Evolutionary conservation across 139 green algal species (phyloP).

Genomic region (Nannochloris sp.): DNA sequence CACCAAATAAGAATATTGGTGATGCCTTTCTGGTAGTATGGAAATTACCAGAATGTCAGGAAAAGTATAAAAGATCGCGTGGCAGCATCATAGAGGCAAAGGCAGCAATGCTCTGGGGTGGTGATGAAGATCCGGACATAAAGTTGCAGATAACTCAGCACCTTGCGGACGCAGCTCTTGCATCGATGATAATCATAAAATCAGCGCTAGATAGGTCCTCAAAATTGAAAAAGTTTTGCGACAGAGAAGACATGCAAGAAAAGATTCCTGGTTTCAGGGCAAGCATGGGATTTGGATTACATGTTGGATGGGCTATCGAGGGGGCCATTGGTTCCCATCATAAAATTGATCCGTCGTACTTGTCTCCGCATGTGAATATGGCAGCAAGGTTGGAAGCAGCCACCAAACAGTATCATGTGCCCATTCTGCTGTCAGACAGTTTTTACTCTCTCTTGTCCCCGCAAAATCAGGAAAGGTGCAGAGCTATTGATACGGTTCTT

Average conservation of each 20-base stretch:
- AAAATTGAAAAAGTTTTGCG: constrained; percentile 31
- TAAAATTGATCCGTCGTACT: constrained; percentile 95
- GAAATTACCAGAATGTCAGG: constrained; percentile 56
- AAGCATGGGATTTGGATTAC: constrained; percentile 89
- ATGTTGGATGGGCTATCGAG: constrained; percentile 93
- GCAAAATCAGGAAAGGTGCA: constrained; percentile 27
- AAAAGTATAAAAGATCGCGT: background rate
- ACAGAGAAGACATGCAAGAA: constrained; percentile 50
- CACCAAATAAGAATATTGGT: constrained; percentile 96
- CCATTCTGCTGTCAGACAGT: constrained; percentile 68
- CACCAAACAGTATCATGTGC: constrained; percentile 79
- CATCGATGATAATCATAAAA: constrained; percentile 82
- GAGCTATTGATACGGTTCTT: constrained; percentile 86
- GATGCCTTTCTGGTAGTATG: constrained; percentile 94
- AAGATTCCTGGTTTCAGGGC: constrained; percentile 63
- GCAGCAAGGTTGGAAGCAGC: constrained; percentile 85
- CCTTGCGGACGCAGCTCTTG: constrained; percentile 79
- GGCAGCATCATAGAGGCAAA: constrained; percentile 12
- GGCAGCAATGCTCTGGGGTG: background rate
- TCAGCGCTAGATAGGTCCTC: constrained; percentile 52
- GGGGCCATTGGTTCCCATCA: constrained; percentile 87
- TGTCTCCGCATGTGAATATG: constrained; percentile 97
- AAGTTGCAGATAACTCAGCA: background rate
- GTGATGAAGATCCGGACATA: too few species aligned
- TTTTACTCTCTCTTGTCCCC: constrained; percentile 58